Base-by-base conservation (phyloP, 345 rosid genomes). In the Pistacia vera region DNA sequence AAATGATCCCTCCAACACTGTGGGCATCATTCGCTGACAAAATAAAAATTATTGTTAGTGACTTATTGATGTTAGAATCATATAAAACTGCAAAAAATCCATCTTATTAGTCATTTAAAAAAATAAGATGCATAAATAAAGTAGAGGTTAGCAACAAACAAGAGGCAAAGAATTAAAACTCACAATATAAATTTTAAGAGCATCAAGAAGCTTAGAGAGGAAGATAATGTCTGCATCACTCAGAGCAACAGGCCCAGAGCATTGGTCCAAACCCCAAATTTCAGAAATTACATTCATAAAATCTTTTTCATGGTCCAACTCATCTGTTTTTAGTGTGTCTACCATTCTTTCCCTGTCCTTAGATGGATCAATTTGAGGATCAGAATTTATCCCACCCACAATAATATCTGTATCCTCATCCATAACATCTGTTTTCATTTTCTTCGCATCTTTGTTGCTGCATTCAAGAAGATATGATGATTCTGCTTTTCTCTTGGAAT, bases 1-100 rank as follows among this genome's bases (percentile, higher is more conserved):
- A 85, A 92, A 91, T 3, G 93, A 90, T 74, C 97, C 97, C 81
- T 96, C 98, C 84, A 93, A 80, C 66, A 77, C 87, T 78, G 85
- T 80, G 12, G 86, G 98, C 81, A 88, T 76, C 33, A 75, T 62
- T 80, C 81, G 85, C 99, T 96, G 76, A 72, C 28, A 48, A 81
- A 73, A 72, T 35, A 65, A 73, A 68, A 13, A 16, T 13, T 13
- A 77, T 11, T 49, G 44, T 71, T 28, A 74, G 62, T 66, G 57
- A 51, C 41, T 68, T 51, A 11, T 44, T n/a, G 66, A 68, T 17
- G 10, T 44, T 49, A 20, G 35, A 72, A 52, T 67, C 44, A 57
- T 16, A 65, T 16, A 66, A 22, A 66, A 35, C 22, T 16, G 5
- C 51, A 65, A 28, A 68, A 68, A 12, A 22, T 58, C 63, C 22